Base-by-base conservation (phyloP, 352 stramenopile genomes). In the Pythium rhizo-oryzae region DNA sequence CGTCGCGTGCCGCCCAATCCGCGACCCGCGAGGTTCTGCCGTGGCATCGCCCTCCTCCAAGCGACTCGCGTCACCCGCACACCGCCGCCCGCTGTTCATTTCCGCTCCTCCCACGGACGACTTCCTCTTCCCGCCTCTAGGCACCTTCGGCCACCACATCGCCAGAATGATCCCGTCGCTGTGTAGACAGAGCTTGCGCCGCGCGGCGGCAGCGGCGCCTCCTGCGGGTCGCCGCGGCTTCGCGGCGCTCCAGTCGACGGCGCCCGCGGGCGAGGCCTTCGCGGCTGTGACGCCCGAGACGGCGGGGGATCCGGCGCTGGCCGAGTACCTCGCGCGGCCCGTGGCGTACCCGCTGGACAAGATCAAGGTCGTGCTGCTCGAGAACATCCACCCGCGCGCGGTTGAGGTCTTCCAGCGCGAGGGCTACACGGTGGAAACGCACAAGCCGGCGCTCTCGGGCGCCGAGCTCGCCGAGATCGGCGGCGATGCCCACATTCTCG, bases 301-400 rank as follows among this genome's bases (percentile, higher is more conserved):
- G 1, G 55, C 70, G 1, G 25, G 53, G 21, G 43, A 71, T 16
- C n/a, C 73, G 18, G 62, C 47, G 2, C 62, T 72, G 23, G 55
- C 70, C 39, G 19, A 70, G 54, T 91, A 93, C 65, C 56, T 93
- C 21, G 62, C 79, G n/a, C 85, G 85, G 0, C 82, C 83, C 12
- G 85, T 91, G 70, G 90, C 83, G 52, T 92, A 89, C 59, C 85
- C 85, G 19, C 72, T 93, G 24, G 73, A 92, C 63, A 92, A 92
- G 74, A 79, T 92, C 62, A 94, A 94, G 72, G 86, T 94, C 37
- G 86, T 94, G 43, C 75, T 94, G 49, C 68, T 94, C 51, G 86
- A 94, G 62, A 94, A 94, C 63, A 94, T 94, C 74, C 86, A 94
- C 72, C 86, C 86, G 52, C 82, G 82, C 18, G 84, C 86, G 28